Conservation (phyloP, 768 basidiomycete species). For the Lyophyllum shimeji region DNA sequence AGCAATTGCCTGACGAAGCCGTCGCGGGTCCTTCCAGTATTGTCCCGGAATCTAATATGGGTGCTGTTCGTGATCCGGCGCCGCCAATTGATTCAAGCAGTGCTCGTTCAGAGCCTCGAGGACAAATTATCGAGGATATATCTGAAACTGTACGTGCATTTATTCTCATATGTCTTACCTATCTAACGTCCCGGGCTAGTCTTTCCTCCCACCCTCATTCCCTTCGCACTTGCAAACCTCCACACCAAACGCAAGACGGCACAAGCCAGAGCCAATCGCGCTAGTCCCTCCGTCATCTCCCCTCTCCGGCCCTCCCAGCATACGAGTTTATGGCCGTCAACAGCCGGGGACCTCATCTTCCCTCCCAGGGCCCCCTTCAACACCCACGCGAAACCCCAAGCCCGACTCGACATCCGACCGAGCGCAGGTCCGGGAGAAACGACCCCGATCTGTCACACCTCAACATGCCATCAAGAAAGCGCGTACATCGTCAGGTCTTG, state of each 20-base stretch:
- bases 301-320: constrained; percentile 24
- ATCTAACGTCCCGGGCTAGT: constrained; percentile 21
- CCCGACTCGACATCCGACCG: not conserved
- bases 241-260: constrained; percentile 41
- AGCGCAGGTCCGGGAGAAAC: constrained; percentile 10
- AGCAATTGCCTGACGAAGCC: not conserved
- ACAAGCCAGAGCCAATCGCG: constrained; percentile 45
- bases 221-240: constrained; percentile 52
- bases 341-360: constrained; percentile 8
- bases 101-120: not conserved
- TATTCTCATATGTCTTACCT: not conserved
- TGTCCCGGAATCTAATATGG: not conserved
- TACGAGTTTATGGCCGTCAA: constrained; percentile 18
- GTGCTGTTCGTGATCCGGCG: not conserved
- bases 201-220: constrained; percentile 58
- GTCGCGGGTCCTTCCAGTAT: constrained; percentile 5
- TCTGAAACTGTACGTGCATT: constrained; percentile 25
- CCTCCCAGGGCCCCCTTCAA: constrained; percentile 12
- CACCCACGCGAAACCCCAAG: constrained; percentile 3
- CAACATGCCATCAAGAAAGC: constrained; percentile 18
- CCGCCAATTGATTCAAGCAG: constrained; percentile 4
- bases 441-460: constrained; percentile 14
- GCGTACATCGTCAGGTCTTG: constrained; percentile 2
- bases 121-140: constrained; percentile 20
- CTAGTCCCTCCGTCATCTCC: constrained; percentile 28